Evolutionary conservation across 192 early-diverging fungal species (phyloP).

Genomic region (Linnemannia zychae): DNA sequence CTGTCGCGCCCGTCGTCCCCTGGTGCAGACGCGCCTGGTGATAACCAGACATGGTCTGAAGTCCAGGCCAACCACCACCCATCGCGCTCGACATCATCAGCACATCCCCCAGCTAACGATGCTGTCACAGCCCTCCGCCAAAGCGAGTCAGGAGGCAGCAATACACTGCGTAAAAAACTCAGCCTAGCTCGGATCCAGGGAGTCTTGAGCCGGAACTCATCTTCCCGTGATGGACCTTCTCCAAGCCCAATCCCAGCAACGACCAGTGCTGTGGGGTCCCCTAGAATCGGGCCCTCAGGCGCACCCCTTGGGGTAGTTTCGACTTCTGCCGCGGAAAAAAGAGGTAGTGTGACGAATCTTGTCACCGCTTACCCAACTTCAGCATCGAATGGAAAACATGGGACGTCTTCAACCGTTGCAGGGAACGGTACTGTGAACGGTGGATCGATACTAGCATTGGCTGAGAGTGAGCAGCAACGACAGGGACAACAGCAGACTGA

Average conservation of each 20-base stretch:
- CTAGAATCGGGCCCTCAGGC: slow-evolving; percentile 1
- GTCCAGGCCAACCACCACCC: slow-evolving; percentile 21
- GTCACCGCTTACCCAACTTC: background rate
- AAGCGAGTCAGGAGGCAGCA: slow-evolving; percentile 19
- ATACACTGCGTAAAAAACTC: slow-evolving; percentile 19
- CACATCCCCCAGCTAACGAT: slow-evolving; percentile 19
- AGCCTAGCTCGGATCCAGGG: slow-evolving; percentile 36
- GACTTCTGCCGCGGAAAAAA: slow-evolving; percentile 6
- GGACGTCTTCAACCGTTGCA: background rate
- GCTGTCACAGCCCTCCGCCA: slow-evolving; percentile 28
- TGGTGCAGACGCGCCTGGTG: slow-evolving; percentile 20
- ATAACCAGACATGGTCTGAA: slow-evolving; percentile 53
- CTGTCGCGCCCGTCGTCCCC: slow-evolving; percentile 29
- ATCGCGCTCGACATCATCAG: background rate
- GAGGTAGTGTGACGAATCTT: background rate
- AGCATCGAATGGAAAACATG: background rate
- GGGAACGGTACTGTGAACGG: background rate
- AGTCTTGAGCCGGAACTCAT: slow-evolving; percentile 36
- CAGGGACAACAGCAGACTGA: too few relatives aligned
- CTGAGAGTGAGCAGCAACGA: background rate
- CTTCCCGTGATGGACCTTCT: background rate
- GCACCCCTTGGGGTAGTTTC: slow-evolving; percentile 2
- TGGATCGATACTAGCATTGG: background rate
- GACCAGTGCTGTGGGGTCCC: slow-evolving; percentile 8
- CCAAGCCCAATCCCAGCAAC: too few relatives aligned